Percentiles rank a stretch among this genome's conserved stretches.
These are phyloP conservation scores for Leucocoprinus birnbaumii DNA, from an alignment of 768 basidiomycete species.

Conservation along the genomic window DNA sequence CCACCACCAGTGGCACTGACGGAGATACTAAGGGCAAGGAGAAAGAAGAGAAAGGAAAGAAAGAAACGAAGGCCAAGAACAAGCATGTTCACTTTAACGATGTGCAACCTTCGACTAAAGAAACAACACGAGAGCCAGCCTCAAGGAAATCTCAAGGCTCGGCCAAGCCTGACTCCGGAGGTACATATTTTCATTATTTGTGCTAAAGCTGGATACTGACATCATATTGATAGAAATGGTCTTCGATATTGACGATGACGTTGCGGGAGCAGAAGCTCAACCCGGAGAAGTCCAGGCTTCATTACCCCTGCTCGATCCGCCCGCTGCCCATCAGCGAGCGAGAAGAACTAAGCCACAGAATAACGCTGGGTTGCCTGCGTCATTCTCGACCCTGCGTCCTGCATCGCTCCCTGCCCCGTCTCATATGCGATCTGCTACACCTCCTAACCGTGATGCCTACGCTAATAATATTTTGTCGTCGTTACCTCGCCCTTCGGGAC, in stretches of 20 bases:
- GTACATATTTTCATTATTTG: conserved; percentile 27
- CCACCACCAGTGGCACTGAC: conserved; percentile 16
- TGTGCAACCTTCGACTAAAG: conserved; percentile 51
- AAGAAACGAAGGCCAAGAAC: conserved; percentile 49
- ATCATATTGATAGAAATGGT: conserved; percentile 48
- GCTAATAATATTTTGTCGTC: conserved; percentile 29
- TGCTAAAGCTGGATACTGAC: conserved; percentile 9
- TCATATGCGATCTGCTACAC: conserved; percentile 44
- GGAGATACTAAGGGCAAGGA: conserved; percentile 16
- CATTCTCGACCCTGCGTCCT: conserved; percentile 60
- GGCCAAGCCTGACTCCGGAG: conserved; percentile 35
- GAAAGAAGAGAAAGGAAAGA: conserved; percentile 11
- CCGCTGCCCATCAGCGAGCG: conserved; percentile 26
- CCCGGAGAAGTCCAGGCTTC: conserved; percentile 29
- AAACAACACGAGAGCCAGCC: conserved; percentile 18
- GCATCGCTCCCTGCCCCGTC: conserved; percentile 69
- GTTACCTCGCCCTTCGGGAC: conserved; percentile 23
- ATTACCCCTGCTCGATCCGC: conserved; percentile 42
- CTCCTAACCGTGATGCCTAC: conserved; percentile 35
- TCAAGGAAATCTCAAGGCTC: neutral
- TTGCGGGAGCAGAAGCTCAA: conserved; percentile 41
- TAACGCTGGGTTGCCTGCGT: conserved; percentile 45
- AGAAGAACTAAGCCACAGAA: conserved; percentile 29
- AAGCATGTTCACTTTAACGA: conserved; percentile 65
- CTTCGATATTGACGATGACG: conserved; percentile 62